Percentiles rank a stretch among this genome's conserved stretches.
Conservation (phyloP, 2,329 filamentous ascomycete species). For the Epichloe sp. region DNA sequence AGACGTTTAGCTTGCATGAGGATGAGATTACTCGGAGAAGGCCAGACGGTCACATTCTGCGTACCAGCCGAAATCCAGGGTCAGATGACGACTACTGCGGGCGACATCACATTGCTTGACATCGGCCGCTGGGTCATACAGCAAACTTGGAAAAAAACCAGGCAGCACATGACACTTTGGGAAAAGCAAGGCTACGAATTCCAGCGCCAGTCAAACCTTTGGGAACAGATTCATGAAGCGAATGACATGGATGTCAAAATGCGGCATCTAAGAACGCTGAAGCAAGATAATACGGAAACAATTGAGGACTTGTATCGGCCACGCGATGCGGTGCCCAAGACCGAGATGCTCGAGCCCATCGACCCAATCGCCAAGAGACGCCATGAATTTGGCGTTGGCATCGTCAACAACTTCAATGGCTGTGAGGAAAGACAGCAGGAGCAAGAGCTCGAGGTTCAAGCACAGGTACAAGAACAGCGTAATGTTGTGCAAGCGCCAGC, state of each 20-base stretch:
- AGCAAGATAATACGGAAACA: neutral
- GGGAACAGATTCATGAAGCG: slow-evolving; percentile 10
- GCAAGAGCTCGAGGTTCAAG: slow-evolving; percentile 47
- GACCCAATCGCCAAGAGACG: neutral
- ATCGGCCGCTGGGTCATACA: too few relatives aligned
- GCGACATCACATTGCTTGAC: too few relatives aligned
- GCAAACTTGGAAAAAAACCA: neutral
- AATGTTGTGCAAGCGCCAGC: neutral
- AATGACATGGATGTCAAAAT: neutral
- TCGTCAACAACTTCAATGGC: neutral
- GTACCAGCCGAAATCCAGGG: too few relatives aligned
- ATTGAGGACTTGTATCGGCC: slow-evolving; percentile 2
- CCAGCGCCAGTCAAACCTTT: slow-evolving; percentile 26
- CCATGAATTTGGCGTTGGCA: neutral
- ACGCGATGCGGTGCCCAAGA: neutral
- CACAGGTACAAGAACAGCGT: slow-evolving; percentile 43
- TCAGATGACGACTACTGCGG: too few relatives aligned
- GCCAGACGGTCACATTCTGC: too few relatives aligned
- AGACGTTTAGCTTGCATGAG: too few relatives aligned
- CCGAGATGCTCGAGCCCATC: neutral
- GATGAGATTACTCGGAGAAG: too few relatives aligned
- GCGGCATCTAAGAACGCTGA: neutral
- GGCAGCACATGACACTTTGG: slow-evolving; percentile 42
- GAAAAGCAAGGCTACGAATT: slow-evolving; percentile 43
- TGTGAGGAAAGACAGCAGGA: slow-evolving; percentile 32